Evolutionary conservation across 1,284 basidiomycete genomes (phyloP).

Genomic region (Ceratobasidium sp.): DNA sequence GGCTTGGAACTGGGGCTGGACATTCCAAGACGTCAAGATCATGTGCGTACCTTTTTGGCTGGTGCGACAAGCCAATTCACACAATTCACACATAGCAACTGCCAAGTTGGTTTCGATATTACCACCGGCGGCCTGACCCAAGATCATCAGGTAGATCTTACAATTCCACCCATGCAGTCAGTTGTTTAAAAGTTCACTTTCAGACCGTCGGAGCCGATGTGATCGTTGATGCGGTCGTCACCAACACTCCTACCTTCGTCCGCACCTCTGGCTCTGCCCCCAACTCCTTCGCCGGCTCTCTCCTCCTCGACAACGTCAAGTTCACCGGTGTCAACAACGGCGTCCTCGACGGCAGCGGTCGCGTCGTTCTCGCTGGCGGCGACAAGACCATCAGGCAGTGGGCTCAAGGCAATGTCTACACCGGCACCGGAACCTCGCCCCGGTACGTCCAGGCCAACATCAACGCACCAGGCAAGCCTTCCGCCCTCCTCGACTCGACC

Average conservation of each 20-base stretch:
- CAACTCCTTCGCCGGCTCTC: conserved; percentile 63
- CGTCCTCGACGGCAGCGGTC: conserved; percentile 65
- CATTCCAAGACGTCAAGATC: conserved; percentile 70
- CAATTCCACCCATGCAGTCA: conserved; percentile 42
- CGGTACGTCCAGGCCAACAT: conserved; percentile 68
- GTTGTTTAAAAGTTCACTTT: neutral
- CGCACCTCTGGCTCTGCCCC: conserved; percentile 65
- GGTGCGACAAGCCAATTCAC: neutral
- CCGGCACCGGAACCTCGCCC: conserved; percentile 61
- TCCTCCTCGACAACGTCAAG: conserved; percentile 59
- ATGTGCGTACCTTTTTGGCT: conserved; percentile 63
- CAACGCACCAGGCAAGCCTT: conserved; percentile 65
- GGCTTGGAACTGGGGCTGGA: conserved; percentile 64
- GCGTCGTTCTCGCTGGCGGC: conserved; percentile 64
- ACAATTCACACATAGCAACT: neutral
- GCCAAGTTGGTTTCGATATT: conserved; percentile 63
- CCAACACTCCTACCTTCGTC: conserved; percentile 59
- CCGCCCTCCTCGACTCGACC: conserved; percentile 68
- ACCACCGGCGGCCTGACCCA: conserved; percentile 63
- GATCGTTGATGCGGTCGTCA: conserved; percentile 71
- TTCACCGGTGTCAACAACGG: conserved; percentile 51
- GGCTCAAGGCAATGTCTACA: conserved; percentile 74
- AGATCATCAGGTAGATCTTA: conserved; percentile 57
- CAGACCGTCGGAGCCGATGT: conserved; percentile 68
- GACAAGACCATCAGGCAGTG: conserved; percentile 69